Percentiles rank a stretch among this genome's conserved stretches.
Conservation (phyloP, 495 filamentous ascomycete species). For the Peziza echinospora region DNA sequence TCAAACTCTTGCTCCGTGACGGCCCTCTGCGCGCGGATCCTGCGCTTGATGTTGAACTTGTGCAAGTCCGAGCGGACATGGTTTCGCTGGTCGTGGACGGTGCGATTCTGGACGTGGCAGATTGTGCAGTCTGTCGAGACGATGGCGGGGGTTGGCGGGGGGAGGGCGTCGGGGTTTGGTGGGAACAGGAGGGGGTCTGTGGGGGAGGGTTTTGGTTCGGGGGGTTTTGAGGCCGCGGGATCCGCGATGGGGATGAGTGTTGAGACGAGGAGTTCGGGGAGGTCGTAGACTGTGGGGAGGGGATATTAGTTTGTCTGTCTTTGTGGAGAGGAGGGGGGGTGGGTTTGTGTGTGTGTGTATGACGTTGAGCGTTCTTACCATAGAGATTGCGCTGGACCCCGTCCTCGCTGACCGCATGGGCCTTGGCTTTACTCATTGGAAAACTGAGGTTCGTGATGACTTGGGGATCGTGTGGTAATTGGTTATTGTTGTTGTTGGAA, state of each 20-base stretch:
- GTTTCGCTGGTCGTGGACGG: constrained; percentile 57
- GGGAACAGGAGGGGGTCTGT: constrained; percentile 22
- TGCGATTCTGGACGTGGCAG: constrained; percentile 46
- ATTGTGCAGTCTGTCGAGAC: constrained; percentile 56
- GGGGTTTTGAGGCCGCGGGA: constrained; percentile 42
- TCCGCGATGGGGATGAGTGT: constrained; percentile 39
- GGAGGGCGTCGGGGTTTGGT: constrained; percentile 15
- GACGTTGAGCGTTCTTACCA: constrained; percentile 21
- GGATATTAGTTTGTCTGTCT: constrained; percentile 6
- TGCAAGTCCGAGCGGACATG: constrained; percentile 87
- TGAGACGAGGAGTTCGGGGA: constrained; percentile 53
- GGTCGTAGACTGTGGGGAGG: constrained; percentile 47
- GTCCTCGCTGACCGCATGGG: constrained; percentile 31
- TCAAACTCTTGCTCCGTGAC: constrained; percentile 66
- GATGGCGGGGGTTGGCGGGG: constrained; percentile 6
- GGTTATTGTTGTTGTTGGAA: too few relatives aligned
- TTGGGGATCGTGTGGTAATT: too few relatives aligned
- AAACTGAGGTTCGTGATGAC: too few relatives aligned
- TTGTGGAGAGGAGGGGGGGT: constrained; percentile 4
- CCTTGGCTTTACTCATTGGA: too few relatives aligned
- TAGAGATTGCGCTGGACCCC: constrained; percentile 43
- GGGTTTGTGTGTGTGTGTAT: background rate
- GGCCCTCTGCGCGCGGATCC: constrained; percentile 42
- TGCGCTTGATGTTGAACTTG: constrained; percentile 82
- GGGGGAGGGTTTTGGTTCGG: constrained; percentile 42